Base-by-base conservation (phyloP, 805 yeast genomes). In the Clavispora santaluciae region DNA sequence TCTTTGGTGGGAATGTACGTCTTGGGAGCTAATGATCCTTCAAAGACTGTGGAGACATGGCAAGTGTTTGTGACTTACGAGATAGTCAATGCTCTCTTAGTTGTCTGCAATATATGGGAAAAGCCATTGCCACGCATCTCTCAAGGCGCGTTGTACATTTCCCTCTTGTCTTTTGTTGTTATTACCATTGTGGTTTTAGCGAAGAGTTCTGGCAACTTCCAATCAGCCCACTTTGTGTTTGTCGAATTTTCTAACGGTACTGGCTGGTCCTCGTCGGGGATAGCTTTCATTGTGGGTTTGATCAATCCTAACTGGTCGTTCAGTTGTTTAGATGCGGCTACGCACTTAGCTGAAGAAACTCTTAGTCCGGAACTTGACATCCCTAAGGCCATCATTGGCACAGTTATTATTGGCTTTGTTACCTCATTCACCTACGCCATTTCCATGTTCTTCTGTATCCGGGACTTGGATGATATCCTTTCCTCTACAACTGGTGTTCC, bases 261-360 rank as follows among this genome's bases (percentile, higher is more conserved):
- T 1, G 86, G 86, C 29, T 80, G 86, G 84, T 49, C 64, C 8
- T 66, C 75, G 2, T 49, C 75, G 1, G 86, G 76, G 22, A 72
- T 80, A 57, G 83, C 85, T 0, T 78, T 81, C 55, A 72, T 81
- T 41, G 76, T 79, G n/a, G 87, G 88, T n/a, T 60, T 81, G 36
- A 74, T 81, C 49, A 81, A 81, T 55, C 84, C 86, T 5, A 75
- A 78, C 41, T 82, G 85, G 85, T 76, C 82, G 8, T 81, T 80
- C 63, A 71, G 79, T 21, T 81, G 87, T 48, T 67, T 80, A 37
- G 89, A 82, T 54, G 76, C 80, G 42, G 86, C 86, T 2, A 79
- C 86, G 3, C 88, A 82, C 52, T 70, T 83, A 73, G 79, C 83
- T 17, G 89, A 83, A 54, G 88, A 82, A 54, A 72, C 72, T 26